A percentile compares a stretch with the other conserved stretches of the same genome.
phyloP scores from a whole-genome alignment of 805 yeast species.

The Candida tammaniensis region DNA sequence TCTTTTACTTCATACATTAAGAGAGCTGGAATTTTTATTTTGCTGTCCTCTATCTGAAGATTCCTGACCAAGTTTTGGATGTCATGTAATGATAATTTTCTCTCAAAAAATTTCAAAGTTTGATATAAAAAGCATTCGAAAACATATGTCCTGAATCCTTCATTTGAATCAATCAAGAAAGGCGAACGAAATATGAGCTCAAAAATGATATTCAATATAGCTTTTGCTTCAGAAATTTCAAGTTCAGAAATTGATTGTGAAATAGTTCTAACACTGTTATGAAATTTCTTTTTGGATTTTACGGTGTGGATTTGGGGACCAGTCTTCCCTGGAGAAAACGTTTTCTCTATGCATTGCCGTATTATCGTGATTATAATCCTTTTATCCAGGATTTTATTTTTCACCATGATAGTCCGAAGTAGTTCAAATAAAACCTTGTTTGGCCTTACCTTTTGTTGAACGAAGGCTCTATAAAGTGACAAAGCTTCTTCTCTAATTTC shows the following conservation, averaged over 20 bases:
- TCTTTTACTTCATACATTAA: constrained; percentile 9
- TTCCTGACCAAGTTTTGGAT: not conserved
- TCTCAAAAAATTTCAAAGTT: constrained; percentile 9
- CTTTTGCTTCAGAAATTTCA: constrained; percentile 15
- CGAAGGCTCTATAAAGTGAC: constrained; percentile 3
- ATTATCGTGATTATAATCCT: constrained; percentile 6
- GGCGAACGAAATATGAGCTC: not conserved
- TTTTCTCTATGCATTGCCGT: constrained; percentile 3
- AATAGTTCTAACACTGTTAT: constrained; percentile 24
- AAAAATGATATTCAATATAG: constrained; percentile 16
- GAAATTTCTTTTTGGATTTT: constrained; percentile 16
- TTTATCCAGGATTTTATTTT: constrained; percentile 10
- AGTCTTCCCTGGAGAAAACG: not conserved
- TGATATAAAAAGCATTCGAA: constrained; percentile 6
- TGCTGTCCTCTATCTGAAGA: not conserved
- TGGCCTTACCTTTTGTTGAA: not conserved
- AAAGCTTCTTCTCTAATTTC: constrained; percentile 1
- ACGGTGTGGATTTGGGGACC: not conserved
- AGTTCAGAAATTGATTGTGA: constrained; percentile 28
- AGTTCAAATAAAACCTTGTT: constrained; percentile 11
- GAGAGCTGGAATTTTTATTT: not conserved
- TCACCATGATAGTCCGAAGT: constrained; percentile 10
- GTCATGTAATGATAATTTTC: constrained; percentile 6
- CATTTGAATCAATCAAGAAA: constrained; percentile 9
- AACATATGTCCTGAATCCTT: constrained; percentile 12